Evolutionary conservation across 805 yeast species (phyloP).

Genomic region (Kodamaea hsintzibuensis): DNA sequence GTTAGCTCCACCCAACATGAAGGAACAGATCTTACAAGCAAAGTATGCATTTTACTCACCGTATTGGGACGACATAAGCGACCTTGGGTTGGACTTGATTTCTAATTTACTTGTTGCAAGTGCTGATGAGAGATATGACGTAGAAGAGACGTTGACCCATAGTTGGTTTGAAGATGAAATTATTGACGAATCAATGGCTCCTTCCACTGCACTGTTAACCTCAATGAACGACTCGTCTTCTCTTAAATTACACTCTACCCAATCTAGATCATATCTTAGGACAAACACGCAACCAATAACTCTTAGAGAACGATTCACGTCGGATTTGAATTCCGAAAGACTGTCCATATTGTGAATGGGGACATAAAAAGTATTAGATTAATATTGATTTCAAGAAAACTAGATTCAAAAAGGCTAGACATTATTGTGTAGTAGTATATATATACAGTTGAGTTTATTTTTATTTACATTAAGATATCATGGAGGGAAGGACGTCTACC

Average conservation of each 20-base stretch:
- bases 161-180: conserved; percentile 42
- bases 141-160: conserved; percentile 41
- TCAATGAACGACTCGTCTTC: conserved; percentile 3
- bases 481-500: conserved; percentile 11
- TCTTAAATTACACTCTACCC: conserved; percentile 5
- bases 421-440: not conserved
- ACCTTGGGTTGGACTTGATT: conserved; percentile 64
- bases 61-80: conserved; percentile 73
- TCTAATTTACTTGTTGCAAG: conserved; percentile 59
- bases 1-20: conserved; percentile 75
- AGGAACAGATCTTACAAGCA: conserved; percentile 68
- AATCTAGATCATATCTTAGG: conserved; percentile 18
- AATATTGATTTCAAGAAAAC: too few relatives aligned
- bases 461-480: conserved; percentile 8
- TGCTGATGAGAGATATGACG: conserved; percentile 45
- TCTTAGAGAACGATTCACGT: conserved; percentile 26
- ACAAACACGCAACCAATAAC: conserved; percentile 31
- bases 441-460: not conserved
- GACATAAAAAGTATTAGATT: not conserved
- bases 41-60: conserved; percentile 76
- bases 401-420: not conserved
- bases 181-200: conserved; percentile 7
- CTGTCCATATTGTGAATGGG: conserved; percentile 9
- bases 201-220: not conserved
- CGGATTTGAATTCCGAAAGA: conserved; percentile 18